Evolutionary conservation across 2,329 filamentous ascomycete species (phyloP), one percentile per base, ranked within the genome.

Genomic region (Ascochyta koolunga): DNA sequence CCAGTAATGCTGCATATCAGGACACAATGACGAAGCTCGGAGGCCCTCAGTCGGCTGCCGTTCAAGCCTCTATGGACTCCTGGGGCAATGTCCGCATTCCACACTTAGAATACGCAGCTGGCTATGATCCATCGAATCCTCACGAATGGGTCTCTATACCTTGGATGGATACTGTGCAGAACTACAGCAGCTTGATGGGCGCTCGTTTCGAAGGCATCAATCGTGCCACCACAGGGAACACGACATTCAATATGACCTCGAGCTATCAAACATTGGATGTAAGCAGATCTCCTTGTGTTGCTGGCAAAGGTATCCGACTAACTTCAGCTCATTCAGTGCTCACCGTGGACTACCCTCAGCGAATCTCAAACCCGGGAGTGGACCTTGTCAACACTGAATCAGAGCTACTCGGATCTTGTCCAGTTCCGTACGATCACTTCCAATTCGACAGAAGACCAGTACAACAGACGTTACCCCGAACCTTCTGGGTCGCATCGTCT

Each of bases 51-150:
- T 36, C 58, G 8, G 50, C 47, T 25, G 58, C 46, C 1, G 15
- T 55, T 0, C 43, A 60, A 29, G 47, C 37, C 11, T 45, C 51
- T 2, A 55, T 22, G 22, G 55, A 55, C 29, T 35, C 38, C 8
- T 55, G 55, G 55, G 51, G 46, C 7, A 55, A 58, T n/a, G 16
- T 58, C 7, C 40, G 51, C 10, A 51, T 55, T 2, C 51, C 51
- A 5, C 39, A 42, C 29, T 25, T 58, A 2, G 44, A 44, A 19
- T 51, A 55, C 36, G 32, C 41, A 2, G 16, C 11, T 15, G 19
- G 36, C 5, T 48, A 51, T 18, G 21, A 48, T 38, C 7, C 29
- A 6, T 24, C 18, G 1, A 8, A 55, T 22, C 38, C 51, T 4
- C 11, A 46, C 22, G 10, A 33, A 16, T 53, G 52, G 56, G 8